These are phyloP conservation scores for Mucor indicus DNA, from an alignment of 371 early-diverging fungal genomes.

Conservation along the genomic window DNA sequence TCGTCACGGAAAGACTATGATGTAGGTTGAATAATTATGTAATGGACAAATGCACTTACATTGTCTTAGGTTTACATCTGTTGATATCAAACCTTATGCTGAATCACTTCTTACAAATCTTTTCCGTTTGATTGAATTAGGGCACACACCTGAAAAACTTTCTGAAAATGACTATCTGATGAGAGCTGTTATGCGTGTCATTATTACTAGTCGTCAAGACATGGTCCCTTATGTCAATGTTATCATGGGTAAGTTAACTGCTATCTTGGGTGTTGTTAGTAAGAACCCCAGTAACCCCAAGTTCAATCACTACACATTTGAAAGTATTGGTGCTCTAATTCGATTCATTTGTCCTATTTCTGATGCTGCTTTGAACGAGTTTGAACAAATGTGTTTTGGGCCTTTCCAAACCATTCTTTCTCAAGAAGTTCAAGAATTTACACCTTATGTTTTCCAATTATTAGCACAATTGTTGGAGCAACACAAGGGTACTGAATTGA, in stretches of 20 bases:
- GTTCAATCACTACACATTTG: slow-evolving; percentile 96
- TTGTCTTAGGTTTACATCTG: slow-evolving; percentile 57
- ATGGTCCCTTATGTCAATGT: slow-evolving; percentile 69
- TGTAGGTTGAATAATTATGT: slow-evolving; percentile 53
- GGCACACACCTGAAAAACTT: slow-evolving; percentile 75
- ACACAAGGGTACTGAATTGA: slow-evolving; percentile 67
- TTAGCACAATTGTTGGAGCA: slow-evolving; percentile 81
- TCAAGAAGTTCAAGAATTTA: slow-evolving; percentile 88
- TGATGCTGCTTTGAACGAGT: slow-evolving; percentile 65
- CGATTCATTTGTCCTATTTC: slow-evolving; percentile 66
- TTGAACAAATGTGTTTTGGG: slow-evolving; percentile 71
- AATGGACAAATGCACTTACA: no score
- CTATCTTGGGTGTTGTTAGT: slow-evolving; percentile 80
- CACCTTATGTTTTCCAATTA: slow-evolving; percentile 96
- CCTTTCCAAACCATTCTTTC: slow-evolving; percentile 92
- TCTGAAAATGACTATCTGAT: slow-evolving; percentile 96
- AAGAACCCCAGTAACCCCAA: slow-evolving; percentile 95
- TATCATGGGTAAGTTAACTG: slow-evolving; percentile 69
- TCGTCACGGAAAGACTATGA: slow-evolving; percentile 60
- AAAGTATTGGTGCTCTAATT: slow-evolving; percentile 86
- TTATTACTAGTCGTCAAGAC: slow-evolving; percentile 70
- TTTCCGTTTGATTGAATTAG: slow-evolving; percentile 73
- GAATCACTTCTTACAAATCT: slow-evolving; percentile 68
- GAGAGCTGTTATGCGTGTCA: slow-evolving; percentile 84
- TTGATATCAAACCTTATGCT: slow-evolving; percentile 69